These are phyloP conservation scores for Solanum hybrid DNA, from an alignment of 305 asterid species.

Conservation along the genomic window DNA sequence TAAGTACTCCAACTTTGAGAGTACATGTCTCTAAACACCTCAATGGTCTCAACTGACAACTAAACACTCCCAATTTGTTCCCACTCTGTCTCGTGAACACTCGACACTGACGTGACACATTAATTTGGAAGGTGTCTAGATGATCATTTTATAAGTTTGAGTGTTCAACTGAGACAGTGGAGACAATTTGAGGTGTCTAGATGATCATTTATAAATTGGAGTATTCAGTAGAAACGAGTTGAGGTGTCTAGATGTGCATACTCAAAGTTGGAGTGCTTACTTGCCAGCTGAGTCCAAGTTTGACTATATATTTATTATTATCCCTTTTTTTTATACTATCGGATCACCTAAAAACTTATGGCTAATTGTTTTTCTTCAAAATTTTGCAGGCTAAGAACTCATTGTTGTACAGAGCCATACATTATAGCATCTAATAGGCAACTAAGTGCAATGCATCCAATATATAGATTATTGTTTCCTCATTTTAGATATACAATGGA, in stretches of 20 bases:
- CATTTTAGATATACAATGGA: slow-evolving; percentile 62
- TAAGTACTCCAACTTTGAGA: neutral
- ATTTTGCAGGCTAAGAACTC: slow-evolving; percentile 45
- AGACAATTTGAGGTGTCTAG: neutral
- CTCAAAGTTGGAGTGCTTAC: neutral
- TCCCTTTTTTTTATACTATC: too few relatives aligned
- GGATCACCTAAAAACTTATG: neutral
- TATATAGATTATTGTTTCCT: slow-evolving; percentile 41
- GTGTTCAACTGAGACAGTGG: neutral
- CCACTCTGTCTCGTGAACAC: neutral
- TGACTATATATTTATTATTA: too few relatives aligned
- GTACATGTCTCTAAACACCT: neutral
- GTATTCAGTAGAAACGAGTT: neutral
- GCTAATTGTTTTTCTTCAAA: neutral
- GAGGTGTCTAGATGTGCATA: neutral
- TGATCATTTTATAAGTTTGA: neutral
- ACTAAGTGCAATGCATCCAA: slow-evolving; percentile 58
- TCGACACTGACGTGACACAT: neutral
- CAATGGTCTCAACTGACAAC: neutral
- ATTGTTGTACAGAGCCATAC: slow-evolving; percentile 50
- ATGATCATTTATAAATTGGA: neutral
- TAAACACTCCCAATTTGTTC: neutral
- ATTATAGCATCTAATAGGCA: slow-evolving; percentile 49
- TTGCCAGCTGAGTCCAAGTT: neutral
- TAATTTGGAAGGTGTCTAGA: neutral